phyloP scores from a whole-genome alignment of 2,329 filamentous ascomycete genomes.

The Penicillium sumatraense region DNA sequence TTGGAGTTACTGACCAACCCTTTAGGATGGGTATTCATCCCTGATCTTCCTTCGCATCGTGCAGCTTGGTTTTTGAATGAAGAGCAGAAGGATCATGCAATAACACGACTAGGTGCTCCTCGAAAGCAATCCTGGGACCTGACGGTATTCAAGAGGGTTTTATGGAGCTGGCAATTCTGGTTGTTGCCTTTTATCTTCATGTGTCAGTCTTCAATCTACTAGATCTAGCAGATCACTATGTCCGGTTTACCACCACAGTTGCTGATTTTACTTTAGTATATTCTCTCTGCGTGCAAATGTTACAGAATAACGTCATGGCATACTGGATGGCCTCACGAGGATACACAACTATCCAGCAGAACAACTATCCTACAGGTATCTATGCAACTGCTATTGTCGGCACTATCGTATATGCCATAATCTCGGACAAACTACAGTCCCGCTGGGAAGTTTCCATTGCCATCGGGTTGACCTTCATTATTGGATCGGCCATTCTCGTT shows the following conservation, averaged over 20 bases:
- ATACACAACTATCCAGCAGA: slow-evolving; percentile 50
- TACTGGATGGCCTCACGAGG: slow-evolving; percentile 53
- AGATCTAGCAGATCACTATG: neutral
- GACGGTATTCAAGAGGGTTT: slow-evolving; percentile 38
- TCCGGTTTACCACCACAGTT: too few relatives aligned
- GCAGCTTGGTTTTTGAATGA: slow-evolving; percentile 46
- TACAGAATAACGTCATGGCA: slow-evolving; percentile 52
- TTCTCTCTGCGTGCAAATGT: slow-evolving; percentile 49
- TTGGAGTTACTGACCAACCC: neutral
- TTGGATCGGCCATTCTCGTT: slow-evolving; percentile 33
- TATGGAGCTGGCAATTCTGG: slow-evolving; percentile 54
- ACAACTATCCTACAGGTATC: slow-evolving; percentile 51
- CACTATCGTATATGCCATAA: slow-evolving; percentile 46
- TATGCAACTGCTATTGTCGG: slow-evolving; percentile 50
- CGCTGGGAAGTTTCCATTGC: slow-evolving; percentile 51
- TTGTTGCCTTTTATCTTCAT: slow-evolving; percentile 52
- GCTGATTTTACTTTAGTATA: slow-evolving; percentile 34
- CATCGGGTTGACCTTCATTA: slow-evolving; percentile 49
- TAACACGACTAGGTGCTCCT: slow-evolving; percentile 40
- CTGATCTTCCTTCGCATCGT: slow-evolving; percentile 48
- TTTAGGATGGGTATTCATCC: slow-evolving; percentile 51
- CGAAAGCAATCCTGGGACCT: slow-evolving; percentile 32
- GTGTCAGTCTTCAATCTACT: slow-evolving; percentile 32
- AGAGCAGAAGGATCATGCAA: slow-evolving; percentile 41
- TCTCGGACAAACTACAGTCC: slow-evolving; percentile 49